phyloP scores from a whole-genome alignment of 139 green algal genomes.

The Deuterostichococcus epilithicus region DNA sequence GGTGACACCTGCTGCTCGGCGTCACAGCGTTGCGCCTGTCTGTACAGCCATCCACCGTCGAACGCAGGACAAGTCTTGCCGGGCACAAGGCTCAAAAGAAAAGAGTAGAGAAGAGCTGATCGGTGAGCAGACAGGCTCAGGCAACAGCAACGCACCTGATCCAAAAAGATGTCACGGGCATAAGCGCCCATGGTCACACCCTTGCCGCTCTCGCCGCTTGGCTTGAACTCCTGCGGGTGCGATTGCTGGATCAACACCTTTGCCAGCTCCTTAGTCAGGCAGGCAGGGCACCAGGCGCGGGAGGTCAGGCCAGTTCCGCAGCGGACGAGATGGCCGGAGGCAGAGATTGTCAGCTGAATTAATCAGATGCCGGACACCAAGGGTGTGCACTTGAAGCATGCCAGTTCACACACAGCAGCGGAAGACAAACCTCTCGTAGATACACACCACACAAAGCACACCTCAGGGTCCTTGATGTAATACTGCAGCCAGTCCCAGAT shows the following conservation, averaged over 20 bases:
- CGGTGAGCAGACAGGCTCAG: too few species aligned
- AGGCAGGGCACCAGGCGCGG: background rate
- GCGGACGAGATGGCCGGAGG: too few species aligned
- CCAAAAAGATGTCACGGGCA: constrained; percentile 83
- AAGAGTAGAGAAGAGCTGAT: too few species aligned
- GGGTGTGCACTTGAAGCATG: background rate
- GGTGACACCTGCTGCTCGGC: background rate
- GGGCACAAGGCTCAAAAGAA: too few species aligned
- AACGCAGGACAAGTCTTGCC: too few species aligned
- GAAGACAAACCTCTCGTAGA: too few species aligned
- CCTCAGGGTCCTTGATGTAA: constrained; percentile 83
- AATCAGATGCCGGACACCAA: background rate
- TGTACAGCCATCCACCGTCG: too few species aligned
- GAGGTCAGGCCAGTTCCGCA: background rate
- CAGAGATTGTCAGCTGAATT: too few species aligned
- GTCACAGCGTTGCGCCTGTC: too few species aligned
- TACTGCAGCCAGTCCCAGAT: constrained; percentile 82
- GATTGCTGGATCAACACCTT: background rate
- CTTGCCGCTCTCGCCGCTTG: constrained; percentile 47
- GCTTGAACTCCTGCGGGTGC: constrained; percentile 62
- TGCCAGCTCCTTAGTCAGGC: background rate
- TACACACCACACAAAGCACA: constrained; percentile 28
- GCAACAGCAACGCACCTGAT: constrained; percentile 86
- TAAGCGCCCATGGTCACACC: constrained; percentile 81
- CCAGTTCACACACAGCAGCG: too few species aligned